Evolutionary conservation across 2,329 filamentous ascomycete genomes (phyloP).

Genomic region (Cytospora leucostoma): DNA sequence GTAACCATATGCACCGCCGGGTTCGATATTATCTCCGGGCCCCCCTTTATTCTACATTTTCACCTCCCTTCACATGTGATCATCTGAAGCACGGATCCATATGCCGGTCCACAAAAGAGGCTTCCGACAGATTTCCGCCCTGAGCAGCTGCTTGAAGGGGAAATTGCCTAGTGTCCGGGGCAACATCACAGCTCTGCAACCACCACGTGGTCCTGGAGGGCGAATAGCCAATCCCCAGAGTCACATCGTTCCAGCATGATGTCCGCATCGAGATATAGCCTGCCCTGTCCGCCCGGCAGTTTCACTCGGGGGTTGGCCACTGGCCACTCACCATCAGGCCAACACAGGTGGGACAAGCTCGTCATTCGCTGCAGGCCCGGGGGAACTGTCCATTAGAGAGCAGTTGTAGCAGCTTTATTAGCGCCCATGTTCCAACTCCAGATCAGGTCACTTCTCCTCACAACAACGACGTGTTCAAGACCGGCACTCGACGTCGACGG

Average conservation of each 20-base stretch:
- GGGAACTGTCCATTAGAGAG: neutral
- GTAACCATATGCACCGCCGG: neutral
- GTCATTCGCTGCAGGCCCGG: neutral
- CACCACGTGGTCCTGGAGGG: neutral
- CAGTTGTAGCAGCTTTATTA: neutral
- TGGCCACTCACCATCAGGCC: neutral
- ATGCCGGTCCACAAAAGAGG: neutral
- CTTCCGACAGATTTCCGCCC: neutral
- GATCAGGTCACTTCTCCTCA: constrained; percentile 7
- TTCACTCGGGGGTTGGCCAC: neutral
- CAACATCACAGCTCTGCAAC: neutral
- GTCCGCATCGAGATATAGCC: neutral
- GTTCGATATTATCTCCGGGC: neutral
- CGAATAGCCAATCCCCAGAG: neutral
- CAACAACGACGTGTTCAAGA: constrained; percentile 2
- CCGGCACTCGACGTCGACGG: neutral
- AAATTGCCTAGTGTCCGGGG: neutral
- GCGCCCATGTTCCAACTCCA: neutral
- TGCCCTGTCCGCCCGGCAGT: neutral
- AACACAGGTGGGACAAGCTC: neutral
- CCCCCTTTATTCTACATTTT: neutral
- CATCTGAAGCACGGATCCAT: neutral
- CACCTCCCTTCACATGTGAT: neutral
- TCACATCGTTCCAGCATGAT: neutral
- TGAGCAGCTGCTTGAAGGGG: neutral